phyloP scores from a whole-genome alignment of 148 eudicot species.

The Nepenthes gracilis region DNA sequence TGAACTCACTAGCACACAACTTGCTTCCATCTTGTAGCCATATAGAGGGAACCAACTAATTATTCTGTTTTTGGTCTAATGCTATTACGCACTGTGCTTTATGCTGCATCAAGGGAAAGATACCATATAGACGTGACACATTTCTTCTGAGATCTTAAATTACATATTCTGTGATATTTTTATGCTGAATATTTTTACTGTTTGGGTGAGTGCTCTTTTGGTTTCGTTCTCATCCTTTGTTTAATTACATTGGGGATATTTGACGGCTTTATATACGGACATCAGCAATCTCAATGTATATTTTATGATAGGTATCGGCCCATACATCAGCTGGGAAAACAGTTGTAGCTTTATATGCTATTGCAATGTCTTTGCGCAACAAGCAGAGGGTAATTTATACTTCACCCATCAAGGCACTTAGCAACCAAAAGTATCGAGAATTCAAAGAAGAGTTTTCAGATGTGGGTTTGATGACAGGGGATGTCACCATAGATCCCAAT shows the following conservation, averaged over 20 bases:
- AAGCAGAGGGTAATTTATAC: conserved; percentile 93
- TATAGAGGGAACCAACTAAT: too few species aligned
- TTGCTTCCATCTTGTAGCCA: too few species aligned
- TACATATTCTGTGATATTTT: too few species aligned
- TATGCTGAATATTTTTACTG: background rate
- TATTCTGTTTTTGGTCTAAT: too few species aligned
- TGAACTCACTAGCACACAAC: too few species aligned
- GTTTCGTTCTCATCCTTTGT: too few species aligned
- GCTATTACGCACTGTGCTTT: too few species aligned
- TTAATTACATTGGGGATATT: background rate
- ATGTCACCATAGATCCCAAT: conserved; percentile 94
- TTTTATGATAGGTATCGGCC: conserved; percentile 64
- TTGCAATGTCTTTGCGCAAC: conserved; percentile 88
- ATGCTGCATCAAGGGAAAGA: too few species aligned
- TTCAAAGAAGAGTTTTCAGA: conserved; percentile 97
- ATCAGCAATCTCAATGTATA: background rate
- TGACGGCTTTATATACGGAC: background rate
- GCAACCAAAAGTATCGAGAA: conserved; percentile 97
- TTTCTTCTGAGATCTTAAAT: background rate
- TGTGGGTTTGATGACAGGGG: conserved; percentile 99
- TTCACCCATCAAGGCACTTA: conserved; percentile 96
- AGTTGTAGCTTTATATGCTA: conserved; percentile 88
- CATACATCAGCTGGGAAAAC: conserved; percentile 99
- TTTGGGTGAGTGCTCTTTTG: background rate
- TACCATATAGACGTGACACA: too few species aligned